These are phyloP conservation scores for Cladophialophora exuberans DNA, from an alignment of 2,329 filamentous ascomycete genomes.

Conservation along the genomic window DNA sequence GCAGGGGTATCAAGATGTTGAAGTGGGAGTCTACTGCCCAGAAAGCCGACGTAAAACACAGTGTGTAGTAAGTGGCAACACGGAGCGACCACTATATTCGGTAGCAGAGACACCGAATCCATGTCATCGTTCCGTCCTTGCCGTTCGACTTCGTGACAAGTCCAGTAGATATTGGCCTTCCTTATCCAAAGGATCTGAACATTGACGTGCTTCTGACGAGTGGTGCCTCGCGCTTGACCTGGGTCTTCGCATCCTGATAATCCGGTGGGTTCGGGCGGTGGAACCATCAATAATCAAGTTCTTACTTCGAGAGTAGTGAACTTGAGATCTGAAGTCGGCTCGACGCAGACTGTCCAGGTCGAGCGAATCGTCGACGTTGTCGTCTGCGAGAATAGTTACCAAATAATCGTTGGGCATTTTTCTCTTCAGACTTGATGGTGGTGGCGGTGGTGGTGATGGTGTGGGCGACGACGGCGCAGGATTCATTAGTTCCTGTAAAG, in stretches of 20 bases:
- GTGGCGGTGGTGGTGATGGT: no score
- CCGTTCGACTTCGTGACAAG: background rate
- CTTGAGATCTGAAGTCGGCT: background rate
- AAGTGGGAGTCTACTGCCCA: background rate
- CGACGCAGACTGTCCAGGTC: background rate
- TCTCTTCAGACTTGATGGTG: constrained; percentile 1
- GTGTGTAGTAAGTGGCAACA: no score
- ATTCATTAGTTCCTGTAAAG: constrained; percentile 16
- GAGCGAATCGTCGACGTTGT: background rate
- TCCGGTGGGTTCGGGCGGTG: background rate
- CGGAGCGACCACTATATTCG: no score
- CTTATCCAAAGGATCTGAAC: constrained; percentile 2
- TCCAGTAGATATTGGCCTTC: constrained; percentile 8
- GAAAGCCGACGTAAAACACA: background rate
- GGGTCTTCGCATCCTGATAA: constrained; percentile 4
- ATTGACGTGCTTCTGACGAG: background rate
- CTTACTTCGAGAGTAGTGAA: constrained; percentile 1
- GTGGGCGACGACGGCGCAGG: no score
- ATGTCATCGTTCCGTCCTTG: background rate
- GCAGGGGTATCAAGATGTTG: background rate
- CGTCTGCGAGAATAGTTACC: background rate
- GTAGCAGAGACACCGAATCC: no score
- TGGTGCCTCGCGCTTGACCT: background rate
- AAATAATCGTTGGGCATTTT: background rate
- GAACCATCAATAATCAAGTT: background rate